Evolutionary conservation across 352 stramenopile genomes (phyloP), one percentile per base, ranked within the genome.

Genomic region (Pythium insidiosum): DNA sequence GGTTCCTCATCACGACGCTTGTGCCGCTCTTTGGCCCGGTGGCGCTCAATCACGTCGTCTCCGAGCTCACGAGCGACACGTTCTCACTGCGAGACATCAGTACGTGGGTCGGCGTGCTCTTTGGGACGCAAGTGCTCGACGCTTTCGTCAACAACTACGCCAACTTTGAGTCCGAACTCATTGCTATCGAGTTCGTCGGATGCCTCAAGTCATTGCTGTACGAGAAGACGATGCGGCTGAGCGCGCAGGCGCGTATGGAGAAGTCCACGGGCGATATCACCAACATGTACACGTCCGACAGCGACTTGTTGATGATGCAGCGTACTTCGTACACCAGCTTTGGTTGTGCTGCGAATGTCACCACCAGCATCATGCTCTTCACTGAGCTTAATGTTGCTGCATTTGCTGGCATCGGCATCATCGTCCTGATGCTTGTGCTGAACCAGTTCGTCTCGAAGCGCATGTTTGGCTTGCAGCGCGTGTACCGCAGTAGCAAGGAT

Each of bases 261-360:
- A 73, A 63, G 23, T 68, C 61, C 19, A 78, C 66, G 15, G 63
- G 63, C 1, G 66, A 58, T 3, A 75, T 81, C 34, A 57, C 54
- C 38, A 76, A 73, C 51, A 66, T 81, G 47, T 78, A 75, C 61
- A 75, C 63, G 11, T 49, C 60, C 0, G 66, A 81, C 39, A 61
- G 59, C 18, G 50, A 67, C 13, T 44, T 58, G 5, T 53, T 81
- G n/a, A 30, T 76, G n/a, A 31, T 31, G 51, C 53, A 11, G 62
- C 62, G 16, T 73, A 61, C 28, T 44, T 64, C 34, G 23, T 73
- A 3, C 84, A 92, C 41, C 60, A 84, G 36, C 16, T 72, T 21
- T 81, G 68, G 68, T 51, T 81, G 18, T 63, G 29, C 20, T 76
- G 43, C 63, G 78, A 35, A 63, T 81, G 38, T 38, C 9, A 61